Base-by-base conservation (phyloP, 306 rosid species). In the Fragaria vesca region DNA sequence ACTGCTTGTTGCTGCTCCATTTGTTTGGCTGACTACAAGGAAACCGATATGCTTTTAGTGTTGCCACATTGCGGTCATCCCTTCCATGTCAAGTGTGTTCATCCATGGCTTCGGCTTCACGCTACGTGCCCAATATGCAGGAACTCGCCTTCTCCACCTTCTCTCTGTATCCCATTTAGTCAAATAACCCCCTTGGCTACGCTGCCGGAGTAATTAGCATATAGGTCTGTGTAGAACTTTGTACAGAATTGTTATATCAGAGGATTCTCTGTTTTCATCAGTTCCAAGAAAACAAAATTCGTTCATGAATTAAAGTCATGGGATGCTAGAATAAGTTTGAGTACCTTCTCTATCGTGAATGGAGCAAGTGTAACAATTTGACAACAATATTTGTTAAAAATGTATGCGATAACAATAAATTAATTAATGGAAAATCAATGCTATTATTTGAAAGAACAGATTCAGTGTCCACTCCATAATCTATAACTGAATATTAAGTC, bases 61-160 rank as follows among this genome's bases (percentile, higher is more conserved):
- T 21, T 89, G 6, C 93, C 91, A 8, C 71, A 84, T 1, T 91
- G 97, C 72, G 85, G 82, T 10, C 94, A 89, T 76, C 78, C 83
- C 77, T 89, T 88, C 65, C 97, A 91, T 78, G 78, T 55, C 40
- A 78, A 48, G 40, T 91, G 94, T 60, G 81, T 89, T 54, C 82
- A 88, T 70, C 90, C 88, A 32, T 91, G 94, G 92, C 70, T 89
- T 45, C 83, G 69, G 34, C 75, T 88, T 50, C 84, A 79, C 30
- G 71, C 84, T 20, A 82, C 94, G 0, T 89, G 93, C 24, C 94
- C 94, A 0, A 77, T 89, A 68, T 89, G 93, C 75, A 83, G 91
- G 47, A 80, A 38, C 57, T 55, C 54, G 50, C 58, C 74, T 21
- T 26, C 54, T 40, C 32, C 75, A 3, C 15, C 32, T 61, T 32